Evolutionary conservation across 2,329 filamentous ascomycete species (phyloP).

Genomic region (Penicillium digitatum): DNA sequence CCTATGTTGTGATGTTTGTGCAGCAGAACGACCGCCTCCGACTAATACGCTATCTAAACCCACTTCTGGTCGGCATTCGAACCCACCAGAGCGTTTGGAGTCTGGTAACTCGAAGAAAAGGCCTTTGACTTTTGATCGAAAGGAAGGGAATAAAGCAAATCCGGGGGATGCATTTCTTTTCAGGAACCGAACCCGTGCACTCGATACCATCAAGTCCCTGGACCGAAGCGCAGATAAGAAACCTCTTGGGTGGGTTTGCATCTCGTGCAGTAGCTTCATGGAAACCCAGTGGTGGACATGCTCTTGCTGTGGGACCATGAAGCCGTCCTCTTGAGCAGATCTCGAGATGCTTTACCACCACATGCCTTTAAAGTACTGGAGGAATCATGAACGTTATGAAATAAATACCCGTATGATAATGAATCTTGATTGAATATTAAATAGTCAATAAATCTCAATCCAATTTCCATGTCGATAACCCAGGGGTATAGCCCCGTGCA

Average conservation of each 20-base stretch:
- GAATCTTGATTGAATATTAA: neutral
- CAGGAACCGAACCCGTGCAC: conserved; percentile 30
- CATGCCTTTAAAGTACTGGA: neutral
- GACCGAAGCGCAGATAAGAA: conserved; percentile 44
- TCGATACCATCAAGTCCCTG: conserved; percentile 38
- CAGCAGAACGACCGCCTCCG: conserved; percentile 49
- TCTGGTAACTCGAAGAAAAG: conserved; percentile 23
- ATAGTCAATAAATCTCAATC: too few species aligned
- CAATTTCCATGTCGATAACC: neutral
- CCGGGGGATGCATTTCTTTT: conserved; percentile 22
- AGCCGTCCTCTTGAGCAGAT: conserved; percentile 43
- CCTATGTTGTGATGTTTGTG: conserved; percentile 59
- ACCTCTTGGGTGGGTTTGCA: conserved; percentile 58
- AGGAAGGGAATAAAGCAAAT: conserved; percentile 7
- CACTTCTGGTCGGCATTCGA: neutral
- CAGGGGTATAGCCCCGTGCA: neutral
- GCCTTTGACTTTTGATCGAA: conserved; percentile 6
- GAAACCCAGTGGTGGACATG: conserved; percentile 64
- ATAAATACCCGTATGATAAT: neutral
- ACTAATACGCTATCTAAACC: conserved; percentile 16
- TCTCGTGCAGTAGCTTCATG: conserved; percentile 58
- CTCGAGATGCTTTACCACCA: neutral
- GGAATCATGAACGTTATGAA: neutral
- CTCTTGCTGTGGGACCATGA: conserved; percentile 57
- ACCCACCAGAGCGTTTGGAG: conserved; percentile 1